Conservation (phyloP, 139 green algal species). For the Trebouxia sp. region DNA sequence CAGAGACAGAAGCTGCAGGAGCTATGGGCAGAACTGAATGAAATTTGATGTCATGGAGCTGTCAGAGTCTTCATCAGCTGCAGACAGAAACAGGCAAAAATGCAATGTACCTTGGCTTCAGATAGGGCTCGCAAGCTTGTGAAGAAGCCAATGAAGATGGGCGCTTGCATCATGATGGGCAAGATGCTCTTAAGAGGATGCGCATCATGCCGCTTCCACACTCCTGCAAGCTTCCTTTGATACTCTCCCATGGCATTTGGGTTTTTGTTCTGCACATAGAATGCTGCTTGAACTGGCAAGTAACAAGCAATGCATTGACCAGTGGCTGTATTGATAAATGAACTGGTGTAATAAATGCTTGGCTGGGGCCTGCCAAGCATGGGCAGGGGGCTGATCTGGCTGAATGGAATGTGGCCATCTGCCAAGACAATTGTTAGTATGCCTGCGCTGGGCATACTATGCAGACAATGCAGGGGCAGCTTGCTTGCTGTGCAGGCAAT, state of each 20-base stretch:
- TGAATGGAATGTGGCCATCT: too few species aligned
- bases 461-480: too few species aligned
- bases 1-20: too few species aligned
- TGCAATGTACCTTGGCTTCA: slow-evolving; percentile 45
- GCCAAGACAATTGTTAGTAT: too few species aligned
- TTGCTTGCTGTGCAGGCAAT: too few species aligned
- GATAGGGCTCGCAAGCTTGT: slow-evolving; percentile 56
- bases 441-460: too few species aligned
- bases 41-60: too few species aligned
- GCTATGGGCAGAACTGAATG: too few species aligned
- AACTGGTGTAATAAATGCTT: too few species aligned
- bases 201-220: slow-evolving; percentile 65
- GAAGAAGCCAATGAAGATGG: slow-evolving; percentile 78
- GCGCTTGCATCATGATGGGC: slow-evolving; percentile 53
- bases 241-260: slow-evolving; percentile 35
- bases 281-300: neutral
- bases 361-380: too few species aligned
- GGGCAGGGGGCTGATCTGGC: too few species aligned
- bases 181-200: slow-evolving; percentile 61
- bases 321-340: neutral
- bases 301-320: neutral
- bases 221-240: slow-evolving; percentile 37
- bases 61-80: too few species aligned
- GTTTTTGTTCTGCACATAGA: slow-evolving; percentile 23
- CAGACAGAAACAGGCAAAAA: neutral